phyloP scores from a whole-genome alignment of 2,329 filamentous ascomycete species.

The Apiospora marii region DNA sequence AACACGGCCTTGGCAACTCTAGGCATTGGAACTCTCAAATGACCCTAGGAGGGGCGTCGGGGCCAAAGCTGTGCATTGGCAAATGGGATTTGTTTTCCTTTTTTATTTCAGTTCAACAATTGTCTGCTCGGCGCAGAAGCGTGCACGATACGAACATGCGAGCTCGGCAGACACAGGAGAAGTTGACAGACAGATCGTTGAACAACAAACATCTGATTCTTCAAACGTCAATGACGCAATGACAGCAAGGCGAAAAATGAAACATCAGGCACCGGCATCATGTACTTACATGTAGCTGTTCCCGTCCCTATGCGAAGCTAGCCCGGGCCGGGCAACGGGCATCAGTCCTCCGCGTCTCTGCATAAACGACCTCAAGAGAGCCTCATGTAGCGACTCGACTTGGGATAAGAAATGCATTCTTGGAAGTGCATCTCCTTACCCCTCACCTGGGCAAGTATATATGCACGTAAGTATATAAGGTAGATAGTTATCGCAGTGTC shows the following conservation, averaged over 20 bases:
- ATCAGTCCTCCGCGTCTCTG: not conserved
- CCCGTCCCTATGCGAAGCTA: not conserved
- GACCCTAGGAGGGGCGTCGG: not conserved
- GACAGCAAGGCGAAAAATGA: not conserved
- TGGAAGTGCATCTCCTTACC: not conserved
- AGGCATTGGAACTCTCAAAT: not conserved
- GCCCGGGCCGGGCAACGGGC: not conserved
- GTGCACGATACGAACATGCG: not conserved
- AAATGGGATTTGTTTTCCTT: not conserved
- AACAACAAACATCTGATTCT: no score
- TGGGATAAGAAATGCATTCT: not conserved
- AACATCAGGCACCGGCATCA: not conserved
- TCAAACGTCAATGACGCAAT: not conserved
- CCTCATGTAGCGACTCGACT: not conserved
- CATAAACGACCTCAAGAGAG: conserved; percentile 4
- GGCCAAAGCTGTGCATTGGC: not conserved
- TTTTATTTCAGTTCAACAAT: not conserved
- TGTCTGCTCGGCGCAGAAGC: not conserved
- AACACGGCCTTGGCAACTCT: not conserved
- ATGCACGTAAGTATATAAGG: not conserved
- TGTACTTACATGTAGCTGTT: not conserved
- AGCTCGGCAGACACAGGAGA: not conserved
- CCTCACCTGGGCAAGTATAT: not conserved
- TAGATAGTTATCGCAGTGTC: not conserved
- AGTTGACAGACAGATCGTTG: not conserved